A percentile compares a stretch with the other conserved stretches of the same genome.
phyloP scores from a whole-genome alignment of 2,329 filamentous ascomycete species.

The Xylaria polymorpha region DNA sequence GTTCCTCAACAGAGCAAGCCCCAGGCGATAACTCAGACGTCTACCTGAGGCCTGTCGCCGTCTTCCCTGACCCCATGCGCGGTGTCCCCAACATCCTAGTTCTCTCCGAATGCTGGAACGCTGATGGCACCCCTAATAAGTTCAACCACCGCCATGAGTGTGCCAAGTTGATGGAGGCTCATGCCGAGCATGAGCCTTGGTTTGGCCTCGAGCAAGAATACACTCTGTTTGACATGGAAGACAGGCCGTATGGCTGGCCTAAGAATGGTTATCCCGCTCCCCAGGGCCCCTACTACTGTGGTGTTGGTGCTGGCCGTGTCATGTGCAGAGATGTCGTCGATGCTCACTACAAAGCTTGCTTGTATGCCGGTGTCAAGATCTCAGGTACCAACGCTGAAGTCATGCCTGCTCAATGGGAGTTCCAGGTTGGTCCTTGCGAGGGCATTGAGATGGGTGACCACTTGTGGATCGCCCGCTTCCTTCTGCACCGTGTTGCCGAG shows the following conservation, averaged over 20 bases:
- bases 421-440: constrained; percentile 90
- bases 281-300: constrained; percentile 97
- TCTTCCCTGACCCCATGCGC: constrained; percentile 93
- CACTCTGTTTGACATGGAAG: constrained; percentile 86
- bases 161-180: constrained; percentile 87
- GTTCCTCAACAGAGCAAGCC: constrained; percentile 82
- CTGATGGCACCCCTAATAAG: constrained; percentile 95
- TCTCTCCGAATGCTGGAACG: constrained; percentile 92
- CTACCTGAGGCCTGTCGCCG: constrained; percentile 90
- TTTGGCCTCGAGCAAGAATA: constrained; percentile 99
- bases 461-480: constrained; percentile 92
- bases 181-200: constrained; percentile 88
- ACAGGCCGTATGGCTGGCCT: constrained; percentile 90
- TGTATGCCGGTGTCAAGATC: constrained; percentile 92
- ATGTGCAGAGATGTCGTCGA: constrained; percentile 98
- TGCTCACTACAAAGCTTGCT: constrained; percentile 84
- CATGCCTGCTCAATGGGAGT: constrained; percentile 96
- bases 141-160: constrained; percentile 98
- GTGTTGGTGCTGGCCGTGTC: constrained; percentile 96
- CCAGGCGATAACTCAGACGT: constrained; percentile 97
- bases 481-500: constrained; percentile 91
- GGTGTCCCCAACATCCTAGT: constrained; percentile 92
- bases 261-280: constrained; percentile 89
- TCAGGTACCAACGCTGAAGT: constrained; percentile 99
- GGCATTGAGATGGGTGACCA: constrained; percentile 96